These are phyloP conservation scores for Alloteropsis semialata DNA, from an alignment of 176 grass and related monocot species.

Conservation along the genomic window DNA sequence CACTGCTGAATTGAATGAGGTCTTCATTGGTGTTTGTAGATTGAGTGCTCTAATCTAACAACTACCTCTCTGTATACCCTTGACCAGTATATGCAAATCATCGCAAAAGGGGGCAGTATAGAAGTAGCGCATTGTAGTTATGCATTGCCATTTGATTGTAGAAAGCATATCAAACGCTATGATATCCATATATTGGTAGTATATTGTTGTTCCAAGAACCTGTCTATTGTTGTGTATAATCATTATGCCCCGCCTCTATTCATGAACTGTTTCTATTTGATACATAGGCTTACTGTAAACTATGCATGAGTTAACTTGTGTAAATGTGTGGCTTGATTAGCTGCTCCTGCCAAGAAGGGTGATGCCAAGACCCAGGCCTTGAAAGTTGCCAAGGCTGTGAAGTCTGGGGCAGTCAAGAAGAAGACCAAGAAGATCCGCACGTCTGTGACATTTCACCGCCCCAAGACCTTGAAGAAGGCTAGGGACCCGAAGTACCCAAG, in stretches of 20 bases:
- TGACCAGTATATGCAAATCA: not conserved
- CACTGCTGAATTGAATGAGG: not conserved
- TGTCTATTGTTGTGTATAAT: not conserved
- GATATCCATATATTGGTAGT: not conserved
- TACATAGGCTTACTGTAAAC: not conserved
- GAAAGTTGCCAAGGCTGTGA: conserved; percentile 25
- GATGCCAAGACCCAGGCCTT: conserved; percentile 25
- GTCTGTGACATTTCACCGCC: conserved; percentile 31
- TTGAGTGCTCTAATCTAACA: too few species aligned
- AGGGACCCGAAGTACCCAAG: conserved; percentile 33
- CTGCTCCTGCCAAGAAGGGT: conserved; percentile 12
- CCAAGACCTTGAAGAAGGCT: conserved; percentile 26
- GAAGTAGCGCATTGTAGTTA: not conserved
- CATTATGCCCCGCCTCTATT: not conserved
- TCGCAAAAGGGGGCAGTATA: not conserved
- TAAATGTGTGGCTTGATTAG: not conserved
- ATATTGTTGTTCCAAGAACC: not conserved
- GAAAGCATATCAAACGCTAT: not conserved
- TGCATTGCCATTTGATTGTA: not conserved
- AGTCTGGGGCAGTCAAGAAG: not conserved
- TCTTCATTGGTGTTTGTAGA: not conserved
- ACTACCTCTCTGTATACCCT: not conserved
- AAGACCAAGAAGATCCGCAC: conserved; percentile 32
- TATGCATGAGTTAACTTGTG: not conserved
- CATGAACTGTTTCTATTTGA: not conserved